A percentile compares a stretch with the other conserved stretches of the same genome.
Evolutionary conservation across 257 asterid species (phyloP).

Genomic region (Solanum clarkiae): DNA sequence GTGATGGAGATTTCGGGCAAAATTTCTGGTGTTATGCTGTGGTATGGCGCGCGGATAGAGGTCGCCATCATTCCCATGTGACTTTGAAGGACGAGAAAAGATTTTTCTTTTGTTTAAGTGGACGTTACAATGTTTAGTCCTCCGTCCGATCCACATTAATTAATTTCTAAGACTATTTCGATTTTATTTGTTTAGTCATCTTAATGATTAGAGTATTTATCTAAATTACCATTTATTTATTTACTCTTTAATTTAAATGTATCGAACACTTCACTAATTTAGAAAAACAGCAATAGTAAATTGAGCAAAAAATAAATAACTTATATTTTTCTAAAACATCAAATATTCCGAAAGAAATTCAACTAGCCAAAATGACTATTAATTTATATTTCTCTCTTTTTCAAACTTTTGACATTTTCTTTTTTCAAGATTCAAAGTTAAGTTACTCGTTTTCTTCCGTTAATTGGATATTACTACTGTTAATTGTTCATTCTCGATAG

Average conservation of each 20-base stretch:
- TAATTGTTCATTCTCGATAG: not conserved
- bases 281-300: not conserved
- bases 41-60: no score
- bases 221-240: not conserved
- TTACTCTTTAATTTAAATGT: not conserved
- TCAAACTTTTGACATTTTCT: not conserved
- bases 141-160: not conserved
- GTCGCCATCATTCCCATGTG: no score
- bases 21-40: no score
- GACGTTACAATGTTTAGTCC: not conserved
- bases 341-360: not conserved
- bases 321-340: not conserved
- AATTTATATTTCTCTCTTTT: not conserved
- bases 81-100: not conserved
- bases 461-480: not conserved
- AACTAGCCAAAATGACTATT: not conserved
- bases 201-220: not conserved
- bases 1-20: no score
- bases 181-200: not conserved
- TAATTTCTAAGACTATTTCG: not conserved
- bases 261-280: no score
- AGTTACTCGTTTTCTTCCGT: not conserved
- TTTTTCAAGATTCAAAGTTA: not conserved
- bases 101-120: not conserved
- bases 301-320: not conserved